Evolutionary conservation across 176 grass and related monocot genomes (phyloP), one percentile per base, ranked within the genome.

Genomic region (Typha latifolia): DNA sequence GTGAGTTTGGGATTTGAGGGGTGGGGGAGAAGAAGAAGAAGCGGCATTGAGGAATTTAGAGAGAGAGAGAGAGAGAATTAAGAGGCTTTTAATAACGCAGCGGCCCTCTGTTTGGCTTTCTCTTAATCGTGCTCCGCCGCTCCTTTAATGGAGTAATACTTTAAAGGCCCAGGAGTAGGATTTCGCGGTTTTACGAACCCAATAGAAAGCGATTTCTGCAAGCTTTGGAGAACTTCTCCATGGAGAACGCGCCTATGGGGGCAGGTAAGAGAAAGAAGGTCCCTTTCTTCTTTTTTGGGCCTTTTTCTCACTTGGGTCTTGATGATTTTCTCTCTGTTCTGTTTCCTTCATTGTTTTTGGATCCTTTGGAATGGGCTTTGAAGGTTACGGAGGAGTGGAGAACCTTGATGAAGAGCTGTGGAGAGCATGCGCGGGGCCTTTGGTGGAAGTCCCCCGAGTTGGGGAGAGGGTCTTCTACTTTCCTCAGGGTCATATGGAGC

Each of bases 401-500:
- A 78, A 74, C 56, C 82, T 93, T 69, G 78, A 82, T 64, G 78
- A 69, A 18, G 89, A 93, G 79, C 86, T 93, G 63, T 99, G 94
- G 94, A 72, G 84, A 51, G 86, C 86, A 59, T 99, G 94, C 72
- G 94, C 89, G 2, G 94, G 94, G 62, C 94, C 94, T 63, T 84
- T 99, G 9, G 89, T 99, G 73, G 86, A 92, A 61, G 73, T 99
- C 56, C 89, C 89, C 69, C 86, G 82, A 68, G 43, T 22, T 15
- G 49, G 53, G 49, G 89, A 99, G 78, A 82, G 76, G 69, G 94
- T 99, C 27, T 90, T 87, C 66, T 99, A 99, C 86, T 99, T 99
- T 75, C 86, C 87, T 47, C 94, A 99, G 87, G 94, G 94, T 16
- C 94, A 99, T 74, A 87, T 99, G 16, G 94, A 99, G 75, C 94